Conservation (phyloP, 805 yeast species). For the Candida orba region DNA sequence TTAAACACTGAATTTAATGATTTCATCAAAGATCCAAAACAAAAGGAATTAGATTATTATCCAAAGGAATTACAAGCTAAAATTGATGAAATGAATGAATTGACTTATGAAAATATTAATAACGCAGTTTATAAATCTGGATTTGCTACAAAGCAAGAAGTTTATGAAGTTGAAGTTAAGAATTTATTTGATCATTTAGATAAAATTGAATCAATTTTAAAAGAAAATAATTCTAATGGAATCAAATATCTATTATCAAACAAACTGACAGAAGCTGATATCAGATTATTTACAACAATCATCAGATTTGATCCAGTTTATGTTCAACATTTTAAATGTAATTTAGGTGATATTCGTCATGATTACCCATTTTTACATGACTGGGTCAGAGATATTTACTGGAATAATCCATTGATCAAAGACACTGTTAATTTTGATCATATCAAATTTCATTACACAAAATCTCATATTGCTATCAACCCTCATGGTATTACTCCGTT, state of each 20-base stretch:
- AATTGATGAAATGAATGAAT: slow-evolving; percentile 71
- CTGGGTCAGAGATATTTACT: slow-evolving; percentile 80
- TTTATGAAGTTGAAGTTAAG: slow-evolving; percentile 62
- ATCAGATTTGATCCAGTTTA: slow-evolving; percentile 90
- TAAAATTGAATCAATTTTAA: slow-evolving; percentile 56
- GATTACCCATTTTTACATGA: slow-evolving; percentile 73
- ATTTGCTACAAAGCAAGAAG: slow-evolving; percentile 77
- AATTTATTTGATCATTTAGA: slow-evolving; percentile 63
- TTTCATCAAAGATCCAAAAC: slow-evolving; percentile 38
- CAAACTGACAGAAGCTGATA: slow-evolving; percentile 80
- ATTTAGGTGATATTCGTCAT: slow-evolving; percentile 67
- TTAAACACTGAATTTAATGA: slow-evolving; percentile 67
- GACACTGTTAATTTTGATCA: slow-evolving; percentile 83
- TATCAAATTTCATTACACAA: slow-evolving; percentile 86
- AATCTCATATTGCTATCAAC: slow-evolving; percentile 73
- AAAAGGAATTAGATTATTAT: slow-evolving; percentile 50
- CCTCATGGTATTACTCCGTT: slow-evolving; percentile 79
- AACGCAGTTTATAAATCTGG: slow-evolving; percentile 94
- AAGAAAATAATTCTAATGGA: slow-evolving; percentile 28
- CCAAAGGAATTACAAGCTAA: slow-evolving; percentile 46
- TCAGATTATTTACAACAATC: slow-evolving; percentile 80
- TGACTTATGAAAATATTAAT: slow-evolving; percentile 82
- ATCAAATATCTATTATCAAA: slow-evolving; percentile 49
- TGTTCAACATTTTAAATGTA: slow-evolving; percentile 93
- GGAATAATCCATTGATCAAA: slow-evolving; percentile 66